Conservation (phyloP, 495 filamentous ascomycete genomes). For the Aspergillus egyptiacus region DNA sequence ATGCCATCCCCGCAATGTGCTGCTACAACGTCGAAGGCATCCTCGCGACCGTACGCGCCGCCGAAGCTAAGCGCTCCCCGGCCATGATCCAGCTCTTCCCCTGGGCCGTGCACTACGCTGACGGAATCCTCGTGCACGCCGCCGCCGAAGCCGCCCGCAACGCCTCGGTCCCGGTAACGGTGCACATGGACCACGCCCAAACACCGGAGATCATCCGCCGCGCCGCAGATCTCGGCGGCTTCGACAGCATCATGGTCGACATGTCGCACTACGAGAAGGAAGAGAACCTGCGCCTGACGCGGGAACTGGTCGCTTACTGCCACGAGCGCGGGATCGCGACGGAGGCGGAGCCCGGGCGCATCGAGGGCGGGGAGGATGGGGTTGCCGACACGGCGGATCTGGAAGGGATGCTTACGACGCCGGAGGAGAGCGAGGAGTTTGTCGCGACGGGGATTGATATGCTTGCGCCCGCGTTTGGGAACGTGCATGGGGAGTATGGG, state of each 20-base stretch:
- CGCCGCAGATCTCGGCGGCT: conserved; percentile 60
- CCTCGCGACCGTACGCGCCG: conserved; percentile 70
- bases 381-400: conserved; percentile 70
- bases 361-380: conserved; percentile 81
- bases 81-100: conserved; percentile 84
- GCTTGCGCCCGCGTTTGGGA: conserved; percentile 79
- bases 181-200: conserved; percentile 76
- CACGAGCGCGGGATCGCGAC: conserved; percentile 69
- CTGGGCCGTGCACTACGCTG: conserved; percentile 71
- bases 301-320: conserved; percentile 64
- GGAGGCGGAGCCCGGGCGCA: conserved; percentile 76
- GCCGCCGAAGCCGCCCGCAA: conserved; percentile 56
- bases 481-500: conserved; percentile 81
- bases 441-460: conserved; percentile 75
- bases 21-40: conserved; percentile 85
- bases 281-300: conserved; percentile 68
- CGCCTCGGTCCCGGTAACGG: conserved; percentile 63
- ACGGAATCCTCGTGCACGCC: conserved; percentile 56
- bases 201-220: conserved; percentile 62
- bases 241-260: conserved; percentile 80
- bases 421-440: conserved; percentile 71
- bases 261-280: conserved; percentile 80
- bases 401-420: conserved; percentile 69
- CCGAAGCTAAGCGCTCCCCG: conserved; percentile 65
- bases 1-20: conserved; percentile 71